These are phyloP conservation scores for Ophiorrhiza pumila DNA, from an alignment of 257 asterid genomes.

Conservation along the genomic window DNA sequence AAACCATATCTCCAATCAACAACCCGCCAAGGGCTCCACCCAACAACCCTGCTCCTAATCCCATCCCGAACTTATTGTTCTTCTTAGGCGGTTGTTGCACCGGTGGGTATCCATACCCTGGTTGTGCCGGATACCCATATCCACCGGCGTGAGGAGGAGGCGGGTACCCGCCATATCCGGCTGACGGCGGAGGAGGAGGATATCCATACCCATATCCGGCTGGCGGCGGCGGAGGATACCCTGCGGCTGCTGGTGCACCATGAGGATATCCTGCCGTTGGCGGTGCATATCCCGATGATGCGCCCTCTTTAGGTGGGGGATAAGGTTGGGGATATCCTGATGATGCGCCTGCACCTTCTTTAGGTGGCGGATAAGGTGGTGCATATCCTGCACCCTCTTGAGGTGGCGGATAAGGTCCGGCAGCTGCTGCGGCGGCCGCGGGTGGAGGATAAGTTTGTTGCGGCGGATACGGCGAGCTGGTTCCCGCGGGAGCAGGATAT, in stretches of 20 bases:
- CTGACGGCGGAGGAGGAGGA: conserved; percentile 31
- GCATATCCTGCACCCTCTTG: conserved; percentile 10
- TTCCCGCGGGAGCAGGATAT: conserved; percentile 43
- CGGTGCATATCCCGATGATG: conserved; percentile 7
- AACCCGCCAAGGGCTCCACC: conserved; percentile 84
- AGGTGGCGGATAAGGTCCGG: conserved; percentile 31
- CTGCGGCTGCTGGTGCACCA: not conserved
- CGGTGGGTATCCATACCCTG: conserved; percentile 59
- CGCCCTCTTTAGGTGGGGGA: too few relatives aligned
- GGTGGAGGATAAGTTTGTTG: conserved; percentile 35
- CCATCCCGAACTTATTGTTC: conserved; percentile 57
- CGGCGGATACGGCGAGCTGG: conserved; percentile 40
- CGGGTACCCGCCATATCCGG: conserved; percentile 51
- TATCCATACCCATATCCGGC: conserved; percentile 10
- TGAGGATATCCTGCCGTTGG: conserved; percentile 23
- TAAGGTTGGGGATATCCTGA: not conserved
- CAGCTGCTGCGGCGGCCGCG: not conserved
- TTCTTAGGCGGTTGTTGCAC: conserved; percentile 41
- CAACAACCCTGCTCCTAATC: conserved; percentile 75
- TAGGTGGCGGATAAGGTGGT: conserved; percentile 27
- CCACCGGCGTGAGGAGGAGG: conserved; percentile 35
- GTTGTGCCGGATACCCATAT: conserved; percentile 36
- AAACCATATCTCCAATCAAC: conserved; percentile 61
- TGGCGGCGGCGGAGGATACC: conserved; percentile 18
- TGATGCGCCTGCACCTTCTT: conserved; percentile 9